Evolutionary conservation across 495 filamentous ascomycete species (phyloP), one percentile per base, ranked within the genome.

Genomic region (Daldinia grandis): DNA sequence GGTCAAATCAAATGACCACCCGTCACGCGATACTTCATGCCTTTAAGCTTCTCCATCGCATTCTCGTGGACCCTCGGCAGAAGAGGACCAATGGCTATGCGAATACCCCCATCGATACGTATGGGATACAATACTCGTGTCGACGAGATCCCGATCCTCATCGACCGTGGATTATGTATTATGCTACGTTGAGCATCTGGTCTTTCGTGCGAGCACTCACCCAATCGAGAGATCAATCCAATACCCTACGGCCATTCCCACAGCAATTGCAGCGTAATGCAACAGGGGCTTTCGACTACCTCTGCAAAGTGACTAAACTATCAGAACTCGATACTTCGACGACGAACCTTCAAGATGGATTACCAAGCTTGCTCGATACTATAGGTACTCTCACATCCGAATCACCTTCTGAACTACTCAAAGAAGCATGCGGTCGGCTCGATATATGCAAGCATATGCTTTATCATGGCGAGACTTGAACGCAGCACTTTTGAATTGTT

Each of bases 131-230:
- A 25, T 98, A 98, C 76, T 92, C 89, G 0, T 93, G 93, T 5
- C 88, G 92, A 7, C 91, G 93, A 64, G 95, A 99, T 75, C 89
- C 89, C 50, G 87, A 98, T 44, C 89, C 97, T 21, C 95, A 98
- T 74, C 88, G 95, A 27, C 93, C 95, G 1, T 99, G 95, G 95
- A 92, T 98, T 37, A 87, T 99, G 78, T 99, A 97, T 78, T 95
- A 95, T 61, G 92, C 95, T 0, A 89, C 91, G 1, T 81, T 98
- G 64, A 92, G 94, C 53, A 93, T 98, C 28, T 99, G 94, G 94
- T 93, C 87, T 19, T 99, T 95, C 74, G 94, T 93, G 17, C 94
- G 89, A 72, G 95, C 95, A 0, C 77, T 97, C 58, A 92, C 95
- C 66, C 91, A 74, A 59, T 61, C 76, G 64, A 68, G 71, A 70